Conservation (phyloP, 192 early-diverging fungal genomes). For the Spinellus fusiger region DNA sequence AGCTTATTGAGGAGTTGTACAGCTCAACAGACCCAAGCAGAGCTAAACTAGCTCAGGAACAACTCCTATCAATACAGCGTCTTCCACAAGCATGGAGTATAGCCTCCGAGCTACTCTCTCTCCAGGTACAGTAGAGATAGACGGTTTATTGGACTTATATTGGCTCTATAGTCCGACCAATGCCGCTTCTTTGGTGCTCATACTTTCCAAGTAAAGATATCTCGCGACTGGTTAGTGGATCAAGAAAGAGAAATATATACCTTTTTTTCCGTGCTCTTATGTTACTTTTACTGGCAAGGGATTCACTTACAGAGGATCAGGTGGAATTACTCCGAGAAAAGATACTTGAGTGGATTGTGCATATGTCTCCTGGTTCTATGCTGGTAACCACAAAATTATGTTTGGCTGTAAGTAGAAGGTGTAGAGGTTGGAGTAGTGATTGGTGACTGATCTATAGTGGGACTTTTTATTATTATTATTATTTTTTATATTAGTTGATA, state of each 20-base stretch:
- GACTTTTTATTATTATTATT: background rate
- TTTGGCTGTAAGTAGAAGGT: slow-evolving; percentile 37
- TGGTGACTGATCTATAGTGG: background rate
- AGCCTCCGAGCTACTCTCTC: slow-evolving; percentile 43
- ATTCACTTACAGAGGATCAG: slow-evolving; percentile 41
- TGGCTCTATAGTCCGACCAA: slow-evolving; percentile 29
- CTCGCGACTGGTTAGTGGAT: slow-evolving; percentile 45
- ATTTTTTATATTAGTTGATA: slow-evolving; percentile 33
- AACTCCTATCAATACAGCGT: slow-evolving; percentile 46
- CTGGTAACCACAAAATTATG: slow-evolving; percentile 50
- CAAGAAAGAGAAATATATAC: background rate
- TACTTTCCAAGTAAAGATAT: slow-evolving; percentile 51
- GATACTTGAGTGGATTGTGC: slow-evolving; percentile 41
- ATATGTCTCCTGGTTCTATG: slow-evolving; percentile 35
- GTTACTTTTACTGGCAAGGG: slow-evolving; percentile 23
- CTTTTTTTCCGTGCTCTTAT: background rate
- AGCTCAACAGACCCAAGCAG: slow-evolving; percentile 27
- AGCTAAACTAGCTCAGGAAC: slow-evolving; percentile 45
- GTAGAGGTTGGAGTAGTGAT: background rate
- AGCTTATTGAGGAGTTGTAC: slow-evolving; percentile 48
- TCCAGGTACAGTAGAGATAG: too few species aligned
- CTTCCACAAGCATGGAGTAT: slow-evolving; percentile 49
- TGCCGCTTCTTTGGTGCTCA: slow-evolving; percentile 56
- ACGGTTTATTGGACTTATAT: too few species aligned
- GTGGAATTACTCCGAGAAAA: slow-evolving; percentile 47